A percentile compares a stretch with the other conserved stretches of the same genome.
Evolutionary conservation across 306 rosid genomes (phyloP).

Genomic region (Cicer arietinum): DNA sequence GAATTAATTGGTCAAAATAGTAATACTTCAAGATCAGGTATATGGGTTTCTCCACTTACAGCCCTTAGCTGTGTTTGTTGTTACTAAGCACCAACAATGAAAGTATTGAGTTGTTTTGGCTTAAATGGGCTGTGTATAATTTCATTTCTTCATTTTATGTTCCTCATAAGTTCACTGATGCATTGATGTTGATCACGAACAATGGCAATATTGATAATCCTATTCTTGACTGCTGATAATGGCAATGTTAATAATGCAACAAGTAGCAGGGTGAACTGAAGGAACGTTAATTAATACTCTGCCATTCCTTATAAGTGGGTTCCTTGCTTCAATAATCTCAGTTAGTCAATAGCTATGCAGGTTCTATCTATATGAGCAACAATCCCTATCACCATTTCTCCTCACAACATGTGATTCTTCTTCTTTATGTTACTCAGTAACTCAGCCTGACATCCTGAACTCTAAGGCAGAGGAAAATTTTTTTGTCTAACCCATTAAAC

Average conservation of each 20-base stretch:
- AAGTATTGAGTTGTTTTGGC: constrained; percentile 12
- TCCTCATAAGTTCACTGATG: background rate
- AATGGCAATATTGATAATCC: constrained; percentile 17
- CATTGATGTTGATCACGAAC: background rate
- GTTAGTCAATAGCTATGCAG: background rate
- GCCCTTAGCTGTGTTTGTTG: background rate
- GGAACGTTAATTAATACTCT: no score
- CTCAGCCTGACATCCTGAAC: background rate
- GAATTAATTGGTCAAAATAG: constrained; percentile 33
- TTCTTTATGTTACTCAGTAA: background rate
- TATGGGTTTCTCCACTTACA: constrained; percentile 9
- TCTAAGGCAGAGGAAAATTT: constrained; percentile 2
- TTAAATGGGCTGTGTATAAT: background rate
- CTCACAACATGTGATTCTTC: background rate
- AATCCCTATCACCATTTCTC: background rate
- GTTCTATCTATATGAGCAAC: background rate
- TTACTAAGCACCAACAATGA: constrained; percentile 23
- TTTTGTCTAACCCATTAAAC: constrained; percentile 9
- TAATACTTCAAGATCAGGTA: constrained; percentile 13
- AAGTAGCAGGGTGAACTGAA: background rate
- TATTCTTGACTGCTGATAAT: background rate
- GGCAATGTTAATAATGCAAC: constrained; percentile 20
- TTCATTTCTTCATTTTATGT: constrained; percentile 1
- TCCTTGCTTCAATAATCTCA: no score
- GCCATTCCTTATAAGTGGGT: no score